Base-by-base conservation (phyloP, 352 stramenopile genomes). In the Phytopythium cucurbitacearum region DNA sequence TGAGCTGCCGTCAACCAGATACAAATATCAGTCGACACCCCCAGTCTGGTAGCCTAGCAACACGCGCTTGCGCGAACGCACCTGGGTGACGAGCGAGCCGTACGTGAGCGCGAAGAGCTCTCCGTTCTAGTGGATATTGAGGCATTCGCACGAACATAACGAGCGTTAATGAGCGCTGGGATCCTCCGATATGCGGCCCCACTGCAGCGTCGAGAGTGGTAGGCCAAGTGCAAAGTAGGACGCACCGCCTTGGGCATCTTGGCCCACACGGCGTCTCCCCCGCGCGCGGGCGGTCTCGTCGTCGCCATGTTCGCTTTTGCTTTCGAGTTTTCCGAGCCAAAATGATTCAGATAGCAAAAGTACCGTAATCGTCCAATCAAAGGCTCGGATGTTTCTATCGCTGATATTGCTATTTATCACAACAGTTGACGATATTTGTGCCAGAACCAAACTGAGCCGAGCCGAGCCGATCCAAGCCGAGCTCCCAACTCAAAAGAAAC, bases 71-170 rank as follows among this genome's bases (percentile, higher is more conserved):
- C 10, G 39, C 32, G 5, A 12, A 48, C 43, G 10, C 45, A 85
- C 76, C 74, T 98, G 92, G 7, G 88, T 98, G 16, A 99, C 92
- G 59, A 99, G 87, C 13, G 94, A 92, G 36, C 97, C 97, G 72
- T 99, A 99, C 7, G 96, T 99, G 48, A 99, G 74, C 38, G 96
- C 90, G 59, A 99, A 98, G 36, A 99, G 81, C 74, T 99, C 97
- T n/a, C 95, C 94, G 63, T 99, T 99, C 84, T 65, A 52, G 28
- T 15, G 10, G 45, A 5, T 13, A 52, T 28, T 28, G 21, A 28
- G 21, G 21, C 21, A 51, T 10, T 34, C 9, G 6, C 10, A 28
- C 15, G 32, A 11, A 7, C 21, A 44, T 33, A 57, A 40, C 32
- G 15, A 42, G 6, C 21, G 8, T 52, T 13, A 13, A 21, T 36